These are phyloP conservation scores for Talaromyces borbonicus DNA, from an alignment of 495 filamentous ascomycete species.

Conservation along the genomic window DNA sequence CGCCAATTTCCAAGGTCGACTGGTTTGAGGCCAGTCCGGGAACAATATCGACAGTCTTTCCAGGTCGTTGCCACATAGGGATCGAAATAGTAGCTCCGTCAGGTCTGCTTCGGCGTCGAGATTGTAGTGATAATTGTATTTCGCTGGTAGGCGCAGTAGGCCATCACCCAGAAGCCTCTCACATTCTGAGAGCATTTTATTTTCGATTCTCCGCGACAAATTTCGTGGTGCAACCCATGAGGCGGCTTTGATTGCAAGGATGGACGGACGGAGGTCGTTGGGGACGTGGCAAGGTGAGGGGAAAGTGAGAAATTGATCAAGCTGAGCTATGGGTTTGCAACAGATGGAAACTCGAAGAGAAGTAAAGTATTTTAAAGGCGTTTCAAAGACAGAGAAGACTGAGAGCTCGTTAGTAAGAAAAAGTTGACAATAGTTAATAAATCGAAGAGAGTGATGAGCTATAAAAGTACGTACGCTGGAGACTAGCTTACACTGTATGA, in stretches of 20 bases:
- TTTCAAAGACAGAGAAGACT: not conserved
- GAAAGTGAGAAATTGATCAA: conserved; percentile 1
- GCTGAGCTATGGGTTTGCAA: too few species aligned
- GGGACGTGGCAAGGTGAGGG: conserved; percentile 1
- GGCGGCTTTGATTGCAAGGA: not conserved
- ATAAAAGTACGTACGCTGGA: too few species aligned
- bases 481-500: too few species aligned
- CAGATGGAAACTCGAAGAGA: not conserved
- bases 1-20: conserved; percentile 58
- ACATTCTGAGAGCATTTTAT: conserved; percentile 53
- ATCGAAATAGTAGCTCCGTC: conserved; percentile 71
- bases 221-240: not conserved
- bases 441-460: too few species aligned
- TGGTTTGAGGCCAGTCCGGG: conserved; percentile 54
- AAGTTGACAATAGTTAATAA: too few species aligned
- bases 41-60: conserved; percentile 72
- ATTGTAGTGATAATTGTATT: conserved; percentile 63
- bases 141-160: conserved; percentile 60
- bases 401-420: too few species aligned
- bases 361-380: not conserved
- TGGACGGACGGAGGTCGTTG: not conserved
- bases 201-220: not conserved
- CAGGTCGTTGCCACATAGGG: conserved; percentile 60
- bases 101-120: conserved; percentile 58
- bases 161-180: conserved; percentile 69